Base-by-base conservation (phyloP, 192 early-diverging fungal genomes). In the Geosiphon pyriformis region DNA sequence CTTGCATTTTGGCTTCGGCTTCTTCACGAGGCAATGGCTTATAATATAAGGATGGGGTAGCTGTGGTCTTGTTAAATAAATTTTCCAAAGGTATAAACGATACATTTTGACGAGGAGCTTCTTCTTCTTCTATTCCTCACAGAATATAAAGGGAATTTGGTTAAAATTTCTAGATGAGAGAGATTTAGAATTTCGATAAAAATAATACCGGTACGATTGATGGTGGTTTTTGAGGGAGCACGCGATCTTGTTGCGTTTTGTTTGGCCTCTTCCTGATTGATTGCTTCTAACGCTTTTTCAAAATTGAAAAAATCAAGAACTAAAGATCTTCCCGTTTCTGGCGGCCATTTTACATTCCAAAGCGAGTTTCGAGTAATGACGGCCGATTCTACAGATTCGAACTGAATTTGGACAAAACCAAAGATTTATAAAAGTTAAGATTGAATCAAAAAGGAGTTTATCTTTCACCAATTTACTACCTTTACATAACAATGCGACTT, bases 401-500 rank as follows among this genome's bases (percentile, higher is more conserved):
- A 64, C 61, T 64, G 22, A 26, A 23, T 23, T 23, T 25, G 18
- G 1, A 46, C n/a, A 11, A 2, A 26, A 60, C 4, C 22, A 37
- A 26, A n/a, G n/a, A n/a, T n/a, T n/a, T n/a, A n/a, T n/a, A n/a
- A n/a, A n/a, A n/a, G n/a, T n/a, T n/a, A n/a, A n/a, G n/a, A n/a
- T n/a, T n/a, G n/a, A n/a, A n/a, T n/a, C n/a, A n/a, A n/a, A n/a
- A n/a, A n/a, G n/a, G n/a, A n/a, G n/a, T n/a, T n/a, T n/a, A n/a
- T n/a, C n/a, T n/a, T n/a, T n/a, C n/a, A n/a, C 27, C n/a, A 12
- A 4, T 50, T 46, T 46, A 49, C 29, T 80, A 85, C 85, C 29
- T 72, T 70, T 8, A 84, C 84, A 73, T 80, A 87, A 55, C 83
- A 81, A 64, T 87, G 85, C 1, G 84, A 81, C 47, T 82, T 80